Base-by-base conservation (phyloP, 2,329 filamentous ascomycete species). In the Apiospora aurea region DNA sequence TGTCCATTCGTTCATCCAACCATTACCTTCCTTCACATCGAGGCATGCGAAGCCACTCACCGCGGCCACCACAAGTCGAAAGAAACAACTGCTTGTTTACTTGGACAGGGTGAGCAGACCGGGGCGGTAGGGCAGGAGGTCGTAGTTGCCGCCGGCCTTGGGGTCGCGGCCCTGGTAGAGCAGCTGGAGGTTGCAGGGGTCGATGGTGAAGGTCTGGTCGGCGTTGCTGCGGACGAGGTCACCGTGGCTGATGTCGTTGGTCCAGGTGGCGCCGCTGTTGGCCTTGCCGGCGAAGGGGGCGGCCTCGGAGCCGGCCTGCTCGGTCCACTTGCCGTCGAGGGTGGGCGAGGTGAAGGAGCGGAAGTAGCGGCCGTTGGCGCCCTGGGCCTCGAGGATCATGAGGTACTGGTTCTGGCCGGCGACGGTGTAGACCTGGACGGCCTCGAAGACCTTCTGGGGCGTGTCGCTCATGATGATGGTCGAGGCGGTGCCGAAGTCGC, bases 351-450 rank as follows among this genome's bases (percentile, higher is more conserved):
- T 92, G 83, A 90, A 92, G 0, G 89, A 91, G 72, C 90, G 89
- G 86, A 92, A 92, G 80, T 88, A 93, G 2, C 91, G 86, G 0
- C 90, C 90, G 46, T 84, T 81, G 0, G 79, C 53, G 1, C 90
- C 90, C 61, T 88, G 87, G 0, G 88, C 84, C 79, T 93, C 91
- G 46, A 92, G 89, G n/a, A 92, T 86, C 88, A 92, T 92, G 72
- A 92, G 86, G 80, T 92, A 92, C 43, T 68, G 46, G 74, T 83
- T 84, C 75, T 86, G 83, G 43, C 87, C 88, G 46, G 84, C 64
- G 72, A 92, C 76, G 1, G 85, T 90, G 82, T 92, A 93, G 66
- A 93, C 90, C 76, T 92, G 87, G 0, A 91, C 89, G 0, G 90
- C 90, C 77, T 93, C 91, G 79, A 92, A 92, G 0, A 92, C 83